Percentiles rank a stretch among this genome's conserved stretches.
phyloP scores from a whole-genome alignment of 306 rosid genomes.

The Spatholobus suberectus region DNA sequence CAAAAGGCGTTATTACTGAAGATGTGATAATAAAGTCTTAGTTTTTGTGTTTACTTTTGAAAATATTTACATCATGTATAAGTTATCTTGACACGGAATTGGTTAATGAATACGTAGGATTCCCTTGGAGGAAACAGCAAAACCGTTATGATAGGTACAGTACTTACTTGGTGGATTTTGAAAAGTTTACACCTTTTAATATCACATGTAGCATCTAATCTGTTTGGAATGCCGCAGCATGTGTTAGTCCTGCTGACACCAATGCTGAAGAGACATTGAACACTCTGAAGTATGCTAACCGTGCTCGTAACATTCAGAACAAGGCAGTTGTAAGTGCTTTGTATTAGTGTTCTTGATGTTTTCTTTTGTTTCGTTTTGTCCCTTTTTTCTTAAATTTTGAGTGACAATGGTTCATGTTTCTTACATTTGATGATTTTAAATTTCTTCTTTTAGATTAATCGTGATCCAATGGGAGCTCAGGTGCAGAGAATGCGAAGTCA shows the following conservation, averaged over 20 bases:
- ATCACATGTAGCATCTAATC: not conserved
- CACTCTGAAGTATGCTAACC: conserved; percentile 98
- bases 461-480: conserved; percentile 89
- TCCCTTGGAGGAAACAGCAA: conserved; percentile 99
- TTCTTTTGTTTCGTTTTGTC: not conserved
- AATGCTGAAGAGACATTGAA: conserved; percentile 96
- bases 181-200: not conserved
- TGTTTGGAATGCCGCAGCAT: conserved; percentile 61
- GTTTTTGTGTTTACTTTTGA: not conserved
- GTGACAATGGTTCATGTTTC: not conserved
- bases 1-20: not conserved
- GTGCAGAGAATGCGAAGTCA: conserved; percentile 82
- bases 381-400: not conserved
- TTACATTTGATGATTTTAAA: conserved; percentile 12
- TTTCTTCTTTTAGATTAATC: conserved; percentile 68
- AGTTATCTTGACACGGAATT: conserved; percentile 28
- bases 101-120: conserved; percentile 65
- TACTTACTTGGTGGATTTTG: conserved; percentile 17
- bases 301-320: conserved; percentile 97
- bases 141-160: conserved; percentile 95
- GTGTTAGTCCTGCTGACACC: conserved; percentile 99
- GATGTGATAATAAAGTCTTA: conserved; percentile 10
- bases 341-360: not conserved
- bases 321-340: conserved; percentile 87
- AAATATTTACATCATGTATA: not conserved